These are phyloP conservation scores for Auricularia heimuer DNA, from an alignment of 768 basidiomycete species.

Conservation along the genomic window DNA sequence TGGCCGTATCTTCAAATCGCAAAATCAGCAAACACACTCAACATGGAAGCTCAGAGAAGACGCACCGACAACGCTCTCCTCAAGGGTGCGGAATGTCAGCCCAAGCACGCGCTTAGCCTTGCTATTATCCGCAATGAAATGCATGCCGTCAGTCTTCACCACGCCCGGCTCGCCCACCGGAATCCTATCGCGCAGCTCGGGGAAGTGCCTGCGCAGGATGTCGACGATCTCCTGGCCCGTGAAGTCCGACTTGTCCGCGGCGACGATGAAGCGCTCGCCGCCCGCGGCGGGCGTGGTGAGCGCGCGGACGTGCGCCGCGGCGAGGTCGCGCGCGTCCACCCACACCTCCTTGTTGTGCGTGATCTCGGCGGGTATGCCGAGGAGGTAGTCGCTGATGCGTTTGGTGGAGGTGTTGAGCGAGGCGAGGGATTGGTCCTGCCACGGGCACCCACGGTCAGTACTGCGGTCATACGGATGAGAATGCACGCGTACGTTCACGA, in stretches of 20 bases:
- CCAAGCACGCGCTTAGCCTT: neutral
- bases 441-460: neutral
- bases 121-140: neutral
- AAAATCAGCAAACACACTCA: neutral
- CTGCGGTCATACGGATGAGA: too few relatives aligned
- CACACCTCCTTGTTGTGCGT: conserved; percentile 14
- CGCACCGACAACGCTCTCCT: neutral
- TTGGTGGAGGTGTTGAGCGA: neutral
- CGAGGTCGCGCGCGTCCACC: conserved; percentile 49
- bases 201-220: neutral
- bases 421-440: neutral
- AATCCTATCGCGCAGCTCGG: neutral
- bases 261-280: conserved; percentile 47
- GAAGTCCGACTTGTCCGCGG: conserved; percentile 9
- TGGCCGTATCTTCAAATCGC: neutral
- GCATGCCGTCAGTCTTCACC: neutral
- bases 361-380: neutral
- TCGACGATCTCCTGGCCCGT: neutral
- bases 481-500: neutral
- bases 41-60: neutral
- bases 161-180: neutral
- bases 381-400: neutral
- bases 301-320: conserved; percentile 41
- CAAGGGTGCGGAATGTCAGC: neutral
- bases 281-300: conserved; percentile 43